Evolutionary conservation across 2,329 filamentous ascomycete genomes (phyloP).

Genomic region (Aspergillus clavatus): DNA sequence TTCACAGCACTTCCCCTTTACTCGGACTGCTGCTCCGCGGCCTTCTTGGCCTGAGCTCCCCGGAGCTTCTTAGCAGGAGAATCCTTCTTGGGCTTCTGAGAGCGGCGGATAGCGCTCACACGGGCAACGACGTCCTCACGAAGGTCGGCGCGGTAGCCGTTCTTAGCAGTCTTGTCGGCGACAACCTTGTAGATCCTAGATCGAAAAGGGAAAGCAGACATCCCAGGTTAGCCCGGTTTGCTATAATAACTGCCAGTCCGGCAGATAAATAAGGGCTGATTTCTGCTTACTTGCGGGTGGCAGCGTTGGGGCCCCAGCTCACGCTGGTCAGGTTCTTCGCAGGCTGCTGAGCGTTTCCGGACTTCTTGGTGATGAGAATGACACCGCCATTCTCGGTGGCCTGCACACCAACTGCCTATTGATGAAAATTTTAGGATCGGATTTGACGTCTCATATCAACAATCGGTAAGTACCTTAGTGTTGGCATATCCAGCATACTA

Average conservation of each 20-base stretch:
- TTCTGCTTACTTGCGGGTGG: conserved; percentile 68
- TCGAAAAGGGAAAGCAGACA: not conserved
- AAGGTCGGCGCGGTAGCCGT: conserved; percentile 77
- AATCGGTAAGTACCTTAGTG: conserved; percentile 66
- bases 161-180: conserved; percentile 76
- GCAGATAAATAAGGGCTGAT: not conserved
- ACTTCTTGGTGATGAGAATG: conserved; percentile 79
- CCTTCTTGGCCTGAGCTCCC: conserved; percentile 73
- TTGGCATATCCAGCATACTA: conserved; percentile 91
- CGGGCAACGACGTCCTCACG: conserved; percentile 75
- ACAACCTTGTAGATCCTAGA: conserved; percentile 81
- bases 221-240: conserved; percentile 11
- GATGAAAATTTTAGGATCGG: conserved; percentile 10
- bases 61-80: conserved; percentile 68
- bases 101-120: conserved; percentile 75
- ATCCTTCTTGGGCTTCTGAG: conserved; percentile 75
- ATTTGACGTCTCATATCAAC: not conserved
- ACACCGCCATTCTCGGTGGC: conserved; percentile 73
- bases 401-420: conserved; percentile 75
- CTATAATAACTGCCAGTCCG: not conserved
- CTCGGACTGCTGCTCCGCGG: conserved; percentile 41
- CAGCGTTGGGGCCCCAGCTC: conserved; percentile 66
- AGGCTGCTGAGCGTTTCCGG: conserved; percentile 67
- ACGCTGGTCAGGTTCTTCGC: conserved; percentile 60
- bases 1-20: conserved; percentile 20